Base-by-base conservation (phyloP, 352 stramenopile species). In the Phytophthora ramorum region DNA sequence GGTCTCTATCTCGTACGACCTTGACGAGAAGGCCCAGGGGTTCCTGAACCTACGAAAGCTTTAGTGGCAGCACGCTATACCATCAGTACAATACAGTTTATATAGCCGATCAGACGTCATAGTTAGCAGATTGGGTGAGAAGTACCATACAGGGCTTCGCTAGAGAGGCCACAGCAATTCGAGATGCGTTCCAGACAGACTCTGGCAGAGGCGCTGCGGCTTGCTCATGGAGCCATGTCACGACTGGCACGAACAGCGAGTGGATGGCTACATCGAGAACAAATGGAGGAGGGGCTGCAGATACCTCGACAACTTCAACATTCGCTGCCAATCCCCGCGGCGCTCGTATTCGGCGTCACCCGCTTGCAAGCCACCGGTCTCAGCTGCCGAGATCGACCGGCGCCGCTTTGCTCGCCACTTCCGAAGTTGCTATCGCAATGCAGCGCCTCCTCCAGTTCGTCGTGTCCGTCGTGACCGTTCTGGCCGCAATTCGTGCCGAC, bases 31-130 rank as follows among this genome's bases (percentile, higher is more conserved):
- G n/a, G 83, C 81, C 0, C 85, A 93, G 49, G 85, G 79, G 0
- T 90, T 92, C 54, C 53, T 93, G 56, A 91, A 90, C 37, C 43
- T 93, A 4, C 81, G 85, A 32, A 93, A 93, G 57, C 53, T 93
- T 12, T 93, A 78, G 52, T 14, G 3, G 24, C 20, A 28, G 4
- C 2, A 28, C 24, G 24, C 24, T 6, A 28, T 32, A 12, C 28
- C 28, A 34, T 34, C 28, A 34, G 7, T 34, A 32, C 26, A 4
- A 32, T 9, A 8, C 26, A 32, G 4, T 32, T 32, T 32, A 1
- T 32, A 32, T 32, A 3, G 1, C 3, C n/a, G n/a, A n/a, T n/a
- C n/a, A 3, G 22, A 24, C 22, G 22, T 24, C 3, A 24, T 24
- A 24, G 1, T 24, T 24, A 3, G 22, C 22, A 24, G 22, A 24